These are phyloP conservation scores for Saccharomycopsis guyanensis DNA, from an alignment of 805 yeast genomes.

Conservation along the genomic window DNA sequence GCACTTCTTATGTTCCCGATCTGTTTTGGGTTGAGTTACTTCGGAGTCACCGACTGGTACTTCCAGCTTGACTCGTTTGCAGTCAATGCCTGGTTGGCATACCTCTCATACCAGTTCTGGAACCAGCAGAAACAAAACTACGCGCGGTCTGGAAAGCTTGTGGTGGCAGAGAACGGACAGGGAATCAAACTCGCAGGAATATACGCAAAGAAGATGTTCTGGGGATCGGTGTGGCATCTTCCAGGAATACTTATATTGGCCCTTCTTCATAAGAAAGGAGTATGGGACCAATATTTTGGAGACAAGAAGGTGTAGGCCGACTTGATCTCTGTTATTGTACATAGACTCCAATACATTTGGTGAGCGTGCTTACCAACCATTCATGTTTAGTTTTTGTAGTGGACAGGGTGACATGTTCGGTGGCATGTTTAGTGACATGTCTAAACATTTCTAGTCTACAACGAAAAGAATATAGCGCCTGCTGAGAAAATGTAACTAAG, in stretches of 20 bases:
- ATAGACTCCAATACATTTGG: too few species aligned
- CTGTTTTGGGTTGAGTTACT: conserved; percentile 75
- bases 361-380: too few species aligned
- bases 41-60: conserved; percentile 71
- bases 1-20: conserved; percentile 91
- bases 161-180: conserved; percentile 37
- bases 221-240: conserved; percentile 92
- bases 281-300: conserved; percentile 72
- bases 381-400: not conserved
- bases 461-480: too few species aligned
- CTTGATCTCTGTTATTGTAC: too few species aligned
- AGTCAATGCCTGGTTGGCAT: conserved; percentile 80
- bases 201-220: conserved; percentile 78
- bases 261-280: conserved; percentile 90
- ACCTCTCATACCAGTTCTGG: conserved; percentile 79
- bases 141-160: conserved; percentile 30
- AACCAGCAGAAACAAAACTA: conserved; percentile 64
- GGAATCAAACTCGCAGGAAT: conserved; percentile 53
- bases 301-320: conserved; percentile 24
- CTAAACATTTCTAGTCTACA: too few species aligned
- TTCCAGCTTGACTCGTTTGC: conserved; percentile 77
- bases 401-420: too few species aligned
- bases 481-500: too few species aligned
- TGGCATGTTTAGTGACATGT: too few species aligned
- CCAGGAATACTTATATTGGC: conserved; percentile 87